phyloP scores from a whole-genome alignment of 2,329 filamentous ascomycete species.

The Colletotrichum ledebouriae region DNA sequence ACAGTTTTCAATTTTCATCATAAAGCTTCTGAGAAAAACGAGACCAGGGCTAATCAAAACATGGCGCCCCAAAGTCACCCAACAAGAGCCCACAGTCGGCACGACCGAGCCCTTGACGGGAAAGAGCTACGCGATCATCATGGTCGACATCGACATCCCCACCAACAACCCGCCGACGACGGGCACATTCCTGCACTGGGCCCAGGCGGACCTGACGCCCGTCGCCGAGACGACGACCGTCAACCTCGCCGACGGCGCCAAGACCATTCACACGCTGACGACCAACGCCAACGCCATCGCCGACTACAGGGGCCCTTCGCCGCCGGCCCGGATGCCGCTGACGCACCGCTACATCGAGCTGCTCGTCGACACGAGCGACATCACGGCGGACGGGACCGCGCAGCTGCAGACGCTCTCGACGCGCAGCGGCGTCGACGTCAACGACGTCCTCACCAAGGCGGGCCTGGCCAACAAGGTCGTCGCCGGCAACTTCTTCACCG shows the following conservation, averaged over 20 bases:
- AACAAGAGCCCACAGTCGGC: constrained; percentile 30
- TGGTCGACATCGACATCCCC: constrained; percentile 62
- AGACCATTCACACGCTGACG: constrained; percentile 15
- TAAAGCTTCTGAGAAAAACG: too few relatives aligned
- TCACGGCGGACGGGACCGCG: constrained; percentile 44
- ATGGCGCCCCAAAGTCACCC: constrained; percentile 9
- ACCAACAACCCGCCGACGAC: constrained; percentile 48
- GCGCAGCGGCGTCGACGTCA: constrained; percentile 50
- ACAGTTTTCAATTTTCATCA: too few relatives aligned
- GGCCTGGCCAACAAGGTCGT: constrained; percentile 51
- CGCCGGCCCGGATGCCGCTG: constrained; percentile 53
- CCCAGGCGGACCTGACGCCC: constrained; percentile 54
- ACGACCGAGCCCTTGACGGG: constrained; percentile 34
- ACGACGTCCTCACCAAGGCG: constrained; percentile 48
- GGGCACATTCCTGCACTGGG: constrained; percentile 61
- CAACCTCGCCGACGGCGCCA: constrained; percentile 19
- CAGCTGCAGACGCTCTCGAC: constrained; percentile 48
- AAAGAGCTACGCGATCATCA: constrained; percentile 54
- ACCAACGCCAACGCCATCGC: constrained; percentile 38
- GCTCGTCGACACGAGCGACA: constrained; percentile 53
- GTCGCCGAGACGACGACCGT: constrained; percentile 11
- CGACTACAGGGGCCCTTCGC: constrained; percentile 52
- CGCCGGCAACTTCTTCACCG: constrained; percentile 55
- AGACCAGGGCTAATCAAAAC: too few relatives aligned
- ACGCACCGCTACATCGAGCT: constrained; percentile 55